phyloP scores from a whole-genome alignment of 1,139 yeast genomes.

The Kluyveromyces sp. region DNA sequence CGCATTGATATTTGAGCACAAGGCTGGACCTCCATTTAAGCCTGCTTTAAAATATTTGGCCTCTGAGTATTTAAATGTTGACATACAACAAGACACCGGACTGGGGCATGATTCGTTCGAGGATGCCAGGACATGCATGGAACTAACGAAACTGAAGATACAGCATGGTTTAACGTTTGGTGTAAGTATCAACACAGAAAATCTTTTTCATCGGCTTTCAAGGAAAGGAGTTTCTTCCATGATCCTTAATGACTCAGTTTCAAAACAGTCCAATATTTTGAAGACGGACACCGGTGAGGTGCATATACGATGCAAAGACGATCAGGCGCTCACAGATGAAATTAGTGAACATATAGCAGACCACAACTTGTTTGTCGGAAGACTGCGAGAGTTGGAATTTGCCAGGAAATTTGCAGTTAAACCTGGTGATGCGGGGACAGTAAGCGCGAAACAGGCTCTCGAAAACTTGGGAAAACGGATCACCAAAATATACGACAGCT shows the following conservation, averaged over 20 bases:
- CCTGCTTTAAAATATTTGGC: slow-evolving; percentile 72
- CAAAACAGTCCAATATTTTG: slow-evolving; percentile 13
- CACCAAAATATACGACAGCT: slow-evolving; percentile 39
- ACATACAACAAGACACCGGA: slow-evolving; percentile 55
- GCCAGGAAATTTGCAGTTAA: slow-evolving; percentile 25
- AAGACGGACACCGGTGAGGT: slow-evolving; percentile 21
- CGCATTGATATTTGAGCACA: slow-evolving; percentile 59
- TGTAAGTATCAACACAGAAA: slow-evolving; percentile 39
- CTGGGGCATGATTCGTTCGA: slow-evolving; percentile 81
- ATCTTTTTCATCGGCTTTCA: slow-evolving; percentile 34
- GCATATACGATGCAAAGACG: slow-evolving; percentile 44
- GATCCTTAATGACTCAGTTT: slow-evolving; percentile 32
- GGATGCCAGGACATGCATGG: slow-evolving; percentile 78
- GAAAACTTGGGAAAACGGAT: slow-evolving; percentile 41
- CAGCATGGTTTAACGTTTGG: slow-evolving; percentile 65
- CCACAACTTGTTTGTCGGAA: slow-evolving; percentile 46
- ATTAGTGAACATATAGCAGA: slow-evolving; percentile 35
- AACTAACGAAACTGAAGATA: slow-evolving; percentile 63
- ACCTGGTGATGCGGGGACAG: slow-evolving; percentile 12
- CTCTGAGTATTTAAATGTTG: slow-evolving; percentile 43
- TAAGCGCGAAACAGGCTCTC: slow-evolving; percentile 17
- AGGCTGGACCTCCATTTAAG: slow-evolving; percentile 70
- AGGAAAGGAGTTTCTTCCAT: slow-evolving; percentile 36
- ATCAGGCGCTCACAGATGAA: slow-evolving; percentile 48
- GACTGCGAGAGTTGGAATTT: slow-evolving; percentile 55